phyloP scores from a whole-genome alignment of 2,329 filamentous ascomycete genomes.

The Aspergillus puulaauensis region DNA sequence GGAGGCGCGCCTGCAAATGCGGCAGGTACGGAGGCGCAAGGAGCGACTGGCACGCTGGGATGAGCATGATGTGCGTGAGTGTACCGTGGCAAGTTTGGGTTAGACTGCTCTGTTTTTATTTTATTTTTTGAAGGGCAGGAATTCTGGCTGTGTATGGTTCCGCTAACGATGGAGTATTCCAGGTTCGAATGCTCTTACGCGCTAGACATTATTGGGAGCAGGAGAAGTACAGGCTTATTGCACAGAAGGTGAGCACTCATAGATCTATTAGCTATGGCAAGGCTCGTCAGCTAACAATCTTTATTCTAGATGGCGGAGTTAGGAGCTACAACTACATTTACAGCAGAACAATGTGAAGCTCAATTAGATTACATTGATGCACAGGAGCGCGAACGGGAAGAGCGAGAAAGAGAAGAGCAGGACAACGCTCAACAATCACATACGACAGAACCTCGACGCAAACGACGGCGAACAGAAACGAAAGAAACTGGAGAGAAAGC shows the following conservation, averaged over 20 bases:
- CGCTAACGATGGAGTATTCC: conserved; percentile 13
- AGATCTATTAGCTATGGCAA: not conserved
- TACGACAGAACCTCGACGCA: conserved; percentile 20
- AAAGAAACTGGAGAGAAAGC: conserved; percentile 2
- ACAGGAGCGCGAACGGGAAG: conserved; percentile 16
- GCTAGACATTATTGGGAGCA: conserved; percentile 39
- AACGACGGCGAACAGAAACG: conserved; percentile 17
- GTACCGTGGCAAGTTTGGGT: conserved; percentile 11
- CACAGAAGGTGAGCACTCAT: conserved; percentile 34
- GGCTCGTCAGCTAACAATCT: not conserved
- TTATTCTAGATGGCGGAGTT: conserved; percentile 34
- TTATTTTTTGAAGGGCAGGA: not conserved
- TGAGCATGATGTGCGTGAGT: conserved; percentile 47
- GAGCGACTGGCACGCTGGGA: conserved; percentile 38
- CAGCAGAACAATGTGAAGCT: conserved; percentile 36
- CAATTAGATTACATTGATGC: conserved; percentile 30
- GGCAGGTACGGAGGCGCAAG: conserved; percentile 38
- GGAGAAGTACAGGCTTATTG: conserved; percentile 40
- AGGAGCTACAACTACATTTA: conserved; percentile 33
- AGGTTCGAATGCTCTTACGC: conserved; percentile 38
- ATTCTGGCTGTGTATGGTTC: not conserved
- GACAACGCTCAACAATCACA: conserved; percentile 17
- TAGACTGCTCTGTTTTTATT: not conserved
- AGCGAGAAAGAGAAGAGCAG: conserved; percentile 13
- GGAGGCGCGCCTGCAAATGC: conserved; percentile 44